These are phyloP conservation scores for Sanghuangporus weigelae DNA, from an alignment of 1,284 basidiomycete species.

Conservation along the genomic window DNA sequence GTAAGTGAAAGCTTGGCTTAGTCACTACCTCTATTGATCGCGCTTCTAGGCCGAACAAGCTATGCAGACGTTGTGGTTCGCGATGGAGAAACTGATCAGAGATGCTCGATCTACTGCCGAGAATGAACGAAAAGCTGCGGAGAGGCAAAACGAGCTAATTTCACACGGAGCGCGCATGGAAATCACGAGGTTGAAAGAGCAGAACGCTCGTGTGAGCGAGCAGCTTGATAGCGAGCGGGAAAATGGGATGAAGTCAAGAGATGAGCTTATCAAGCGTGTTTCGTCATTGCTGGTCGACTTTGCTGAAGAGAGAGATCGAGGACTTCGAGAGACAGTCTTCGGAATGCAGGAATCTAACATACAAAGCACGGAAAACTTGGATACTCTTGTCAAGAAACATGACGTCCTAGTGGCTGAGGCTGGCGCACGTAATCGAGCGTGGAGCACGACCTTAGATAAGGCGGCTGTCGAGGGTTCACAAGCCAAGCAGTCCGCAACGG, in stretches of 20 bases:
- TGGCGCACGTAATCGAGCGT: conserved; percentile 35
- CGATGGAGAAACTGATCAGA: conserved; percentile 56
- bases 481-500: conserved; percentile 50
- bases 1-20: conserved; percentile 27
- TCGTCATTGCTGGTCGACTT: conserved; percentile 69
- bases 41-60: conserved; percentile 45
- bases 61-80: conserved; percentile 42
- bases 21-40: conserved; percentile 5
- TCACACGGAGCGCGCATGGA: conserved; percentile 53
- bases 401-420: conserved; percentile 39
- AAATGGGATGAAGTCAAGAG: conserved; percentile 61
- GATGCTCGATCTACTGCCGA: conserved; percentile 56
- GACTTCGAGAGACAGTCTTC: conserved; percentile 56
- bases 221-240: conserved; percentile 64
- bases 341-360: conserved; percentile 53
- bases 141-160: conserved; percentile 46
- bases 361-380: conserved; percentile 47
- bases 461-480: conserved; percentile 48
- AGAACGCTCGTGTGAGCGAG: conserved; percentile 63
- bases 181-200: conserved; percentile 59
- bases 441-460: conserved; percentile 40
- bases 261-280: conserved; percentile 68
- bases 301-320: conserved; percentile 61
- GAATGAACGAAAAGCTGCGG: conserved; percentile 46
- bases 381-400: conserved; percentile 44